These are phyloP conservation scores for Ananas comosus DNA, from an alignment of 176 grass and related monocot genomes.

Conservation along the genomic window DNA sequence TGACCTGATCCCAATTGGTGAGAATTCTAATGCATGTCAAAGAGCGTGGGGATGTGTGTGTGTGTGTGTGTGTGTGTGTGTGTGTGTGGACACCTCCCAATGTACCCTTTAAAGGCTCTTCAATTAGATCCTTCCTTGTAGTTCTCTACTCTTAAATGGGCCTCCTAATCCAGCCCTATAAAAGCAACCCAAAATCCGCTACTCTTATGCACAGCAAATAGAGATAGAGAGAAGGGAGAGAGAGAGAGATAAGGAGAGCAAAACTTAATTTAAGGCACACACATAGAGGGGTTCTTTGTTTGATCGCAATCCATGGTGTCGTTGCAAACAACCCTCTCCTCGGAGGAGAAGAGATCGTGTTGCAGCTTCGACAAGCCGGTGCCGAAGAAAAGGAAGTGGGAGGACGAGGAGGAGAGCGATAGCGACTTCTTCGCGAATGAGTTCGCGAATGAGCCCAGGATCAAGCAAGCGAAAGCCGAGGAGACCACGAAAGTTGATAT, in stretches of 20 bases:
- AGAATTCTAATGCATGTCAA: conserved; percentile 18
- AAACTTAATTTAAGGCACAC: too few relatives aligned
- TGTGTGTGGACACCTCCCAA: conserved; percentile 50
- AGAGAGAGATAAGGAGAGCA: background rate
- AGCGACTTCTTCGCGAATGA: conserved; percentile 9
- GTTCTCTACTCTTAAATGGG: conserved; percentile 63
- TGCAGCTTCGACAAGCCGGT: conserved; percentile 24
- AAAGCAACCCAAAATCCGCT: conserved; percentile 37
- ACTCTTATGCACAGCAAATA: background rate
- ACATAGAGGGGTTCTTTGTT: background rate
- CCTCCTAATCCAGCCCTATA: conserved; percentile 34
- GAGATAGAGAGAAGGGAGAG: background rate
- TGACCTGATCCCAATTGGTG: conserved; percentile 27
- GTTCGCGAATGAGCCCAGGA: conserved; percentile 9
- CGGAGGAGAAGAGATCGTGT: conserved; percentile 44
- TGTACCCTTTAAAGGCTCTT: conserved; percentile 53
- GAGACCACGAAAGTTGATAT: conserved; percentile 25
- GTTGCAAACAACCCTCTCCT: conserved; percentile 49
- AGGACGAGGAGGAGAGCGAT: conserved; percentile 9
- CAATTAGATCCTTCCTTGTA: conserved; percentile 62
- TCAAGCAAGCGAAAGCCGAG: background rate
- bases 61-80: conserved; percentile 8
- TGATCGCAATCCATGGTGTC: conserved; percentile 40
- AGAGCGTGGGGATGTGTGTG: background rate
- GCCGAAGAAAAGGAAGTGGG: conserved; percentile 56